Base-by-base conservation (phyloP, 2,329 filamentous ascomycete genomes). In the Pseudocercospora cruenta region DNA sequence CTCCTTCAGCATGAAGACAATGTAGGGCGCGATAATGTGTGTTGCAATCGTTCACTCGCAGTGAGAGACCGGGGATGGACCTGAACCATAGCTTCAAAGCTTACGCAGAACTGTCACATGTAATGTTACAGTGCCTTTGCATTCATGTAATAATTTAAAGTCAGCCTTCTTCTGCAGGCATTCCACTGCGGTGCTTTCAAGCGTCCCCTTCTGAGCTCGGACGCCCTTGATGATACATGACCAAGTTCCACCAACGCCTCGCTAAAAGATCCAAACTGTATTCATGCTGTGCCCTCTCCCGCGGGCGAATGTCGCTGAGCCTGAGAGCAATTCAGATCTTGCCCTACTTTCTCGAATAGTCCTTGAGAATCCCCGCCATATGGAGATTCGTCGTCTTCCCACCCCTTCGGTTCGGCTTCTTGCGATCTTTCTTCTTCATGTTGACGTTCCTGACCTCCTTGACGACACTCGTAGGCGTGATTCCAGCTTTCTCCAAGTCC, bases 301-400 rank as follows among this genome's bases (percentile, higher is more conserved):
- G 14, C n/a, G 36, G 36, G 14, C 14, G 16, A 39, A 6, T 39
- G 6, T 39, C 16, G 36, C 14, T 5, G 14, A 39, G 9, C 9
- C 36, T 16, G 10, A n/a, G 16, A 39, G 36, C 36, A n/a, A n/a
- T n/a, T 57, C 12, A 53, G n/a, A 31, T 21, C n/a, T 12, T 12
- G 31, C 3, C 43, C 33, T 63, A 72, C 58, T 65, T 69, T 60
- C 67, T 66, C 22, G 65, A 36, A 59, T 88, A 94, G 76, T 94
- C 91, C 81, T 93, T 90, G 76, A 96, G 84, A 66, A 96, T 85
- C 70, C 90, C 88, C 72, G 85, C 85, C 93, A 97, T 96, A 78
- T 97, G 93, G 28, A 88, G 88, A 77, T 97, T 97, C 26, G 92
- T 96, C 64, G 90, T 89, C 84, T 94, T 95, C 70, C 91, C 91